A percentile compares a stretch with the other conserved stretches of the same genome.
These are phyloP conservation scores for Pichia membranifaciens DNA, from an alignment of 805 yeast species.

Conservation along the genomic window DNA sequence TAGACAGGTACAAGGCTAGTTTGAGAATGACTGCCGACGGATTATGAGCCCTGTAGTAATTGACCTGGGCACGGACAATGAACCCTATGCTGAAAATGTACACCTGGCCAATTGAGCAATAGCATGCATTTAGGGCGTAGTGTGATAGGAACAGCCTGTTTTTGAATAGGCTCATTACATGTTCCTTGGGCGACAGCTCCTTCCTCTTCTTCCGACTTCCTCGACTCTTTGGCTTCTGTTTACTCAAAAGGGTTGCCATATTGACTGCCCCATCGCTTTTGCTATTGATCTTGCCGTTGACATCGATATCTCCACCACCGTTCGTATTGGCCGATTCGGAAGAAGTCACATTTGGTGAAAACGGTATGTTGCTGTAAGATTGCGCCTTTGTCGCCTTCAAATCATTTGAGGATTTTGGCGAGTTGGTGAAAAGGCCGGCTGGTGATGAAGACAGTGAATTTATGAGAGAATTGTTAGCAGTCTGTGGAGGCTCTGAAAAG, in stretches of 20 bases:
- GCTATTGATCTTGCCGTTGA: slow-evolving; percentile 3
- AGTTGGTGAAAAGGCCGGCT: not conserved
- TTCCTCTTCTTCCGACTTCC: slow-evolving; percentile 2
- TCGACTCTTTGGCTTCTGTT: slow-evolving; percentile 11
- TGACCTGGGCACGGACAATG: slow-evolving; percentile 47
- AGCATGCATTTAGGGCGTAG: slow-evolving; percentile 47
- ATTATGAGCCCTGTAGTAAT: slow-evolving; percentile 17
- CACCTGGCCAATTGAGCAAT: slow-evolving; percentile 63
- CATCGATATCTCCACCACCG: not conserved
- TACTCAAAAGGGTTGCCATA: slow-evolving; percentile 1
- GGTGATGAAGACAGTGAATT: slow-evolving; percentile 2
- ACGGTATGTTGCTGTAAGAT: not conserved
- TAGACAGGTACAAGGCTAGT: slow-evolving; percentile 1
- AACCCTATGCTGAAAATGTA: slow-evolving; percentile 73
- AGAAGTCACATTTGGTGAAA: not conserved
- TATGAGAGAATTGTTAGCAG: not conserved
- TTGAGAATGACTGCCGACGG: slow-evolving; percentile 5
- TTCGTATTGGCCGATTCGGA: not conserved
- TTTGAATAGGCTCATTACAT: slow-evolving; percentile 23
- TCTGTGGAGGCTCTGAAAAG: not conserved
- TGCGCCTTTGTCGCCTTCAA: not conserved
- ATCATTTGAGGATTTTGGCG: not conserved
- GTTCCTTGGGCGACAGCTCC: slow-evolving; percentile 19
- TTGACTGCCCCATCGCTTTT: not conserved
- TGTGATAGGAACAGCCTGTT: slow-evolving; percentile 42